These are phyloP conservation scores for Phialophora chinensis DNA, from an alignment of 2,329 filamentous ascomycete genomes.

Conservation along the genomic window DNA sequence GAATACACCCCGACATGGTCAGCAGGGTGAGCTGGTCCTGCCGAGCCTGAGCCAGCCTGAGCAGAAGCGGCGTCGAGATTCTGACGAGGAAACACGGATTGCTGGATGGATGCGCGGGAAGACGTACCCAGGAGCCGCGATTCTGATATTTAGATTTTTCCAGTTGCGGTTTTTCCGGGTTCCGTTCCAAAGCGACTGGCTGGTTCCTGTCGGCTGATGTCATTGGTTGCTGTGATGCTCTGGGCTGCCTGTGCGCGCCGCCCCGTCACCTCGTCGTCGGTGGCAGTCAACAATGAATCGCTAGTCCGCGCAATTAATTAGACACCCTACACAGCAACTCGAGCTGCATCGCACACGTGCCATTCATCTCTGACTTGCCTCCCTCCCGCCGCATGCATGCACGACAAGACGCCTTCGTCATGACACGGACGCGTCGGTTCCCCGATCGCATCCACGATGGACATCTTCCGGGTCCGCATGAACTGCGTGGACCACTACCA, in stretches of 20 bases:
- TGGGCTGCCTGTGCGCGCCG: background rate
- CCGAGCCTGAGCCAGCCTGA: no score
- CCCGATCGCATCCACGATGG: slow-evolving; percentile 54
- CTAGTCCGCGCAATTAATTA: background rate
- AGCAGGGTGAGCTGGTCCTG: no score
- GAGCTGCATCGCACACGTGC: background rate
- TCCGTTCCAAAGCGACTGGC: no score
- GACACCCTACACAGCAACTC: background rate
- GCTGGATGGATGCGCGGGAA: no score
- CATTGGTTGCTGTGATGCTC: background rate
- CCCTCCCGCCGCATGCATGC: slow-evolving; percentile 2
- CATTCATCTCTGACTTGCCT: background rate
- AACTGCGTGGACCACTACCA: slow-evolving; percentile 98
- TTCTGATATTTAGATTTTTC: no score
- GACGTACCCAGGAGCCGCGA: no score
- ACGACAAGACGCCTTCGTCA: slow-evolving; percentile 18
- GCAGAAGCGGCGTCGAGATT: no score
- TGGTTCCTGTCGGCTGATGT: background rate
- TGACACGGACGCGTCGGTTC: slow-evolving; percentile 27
- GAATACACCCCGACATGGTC: no score
- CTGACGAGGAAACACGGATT: no score
- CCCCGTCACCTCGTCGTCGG: no score
- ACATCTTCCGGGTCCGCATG: slow-evolving; percentile 84
- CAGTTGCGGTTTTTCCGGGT: background rate
- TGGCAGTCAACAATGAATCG: background rate